phyloP scores from a whole-genome alignment of 2,329 filamentous ascomycete genomes.

The Rhynchosporium agropyri region DNA sequence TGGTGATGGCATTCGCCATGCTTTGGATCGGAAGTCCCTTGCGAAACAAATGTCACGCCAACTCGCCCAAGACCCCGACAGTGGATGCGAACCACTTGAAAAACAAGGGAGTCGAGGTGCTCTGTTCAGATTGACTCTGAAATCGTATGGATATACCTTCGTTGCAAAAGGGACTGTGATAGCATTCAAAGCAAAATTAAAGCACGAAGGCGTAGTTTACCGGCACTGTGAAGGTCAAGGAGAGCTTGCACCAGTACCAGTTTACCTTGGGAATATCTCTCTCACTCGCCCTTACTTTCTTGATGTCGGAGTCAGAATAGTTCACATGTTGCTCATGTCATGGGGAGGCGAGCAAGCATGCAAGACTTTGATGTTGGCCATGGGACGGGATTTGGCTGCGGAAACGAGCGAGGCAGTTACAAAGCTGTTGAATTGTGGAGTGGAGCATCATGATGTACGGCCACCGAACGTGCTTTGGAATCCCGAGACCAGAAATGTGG shows the following conservation, averaged over 20 bases:
- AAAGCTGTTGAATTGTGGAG: slow-evolving; percentile 26
- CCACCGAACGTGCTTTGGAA: slow-evolving; percentile 34
- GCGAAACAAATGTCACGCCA: slow-evolving; percentile 25
- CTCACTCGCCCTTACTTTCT: slow-evolving; percentile 37
- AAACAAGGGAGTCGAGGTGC: slow-evolving; percentile 44
- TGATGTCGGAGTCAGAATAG: slow-evolving; percentile 31
- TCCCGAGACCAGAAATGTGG: slow-evolving; percentile 28
- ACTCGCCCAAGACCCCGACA: slow-evolving; percentile 27
- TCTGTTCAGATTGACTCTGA: slow-evolving; percentile 48
- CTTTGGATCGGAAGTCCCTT: slow-evolving; percentile 27
- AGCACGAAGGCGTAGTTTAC: slow-evolving; percentile 46
- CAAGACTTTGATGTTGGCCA: slow-evolving; percentile 25
- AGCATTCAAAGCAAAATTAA: slow-evolving; percentile 42
- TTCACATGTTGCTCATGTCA: slow-evolving; percentile 34
- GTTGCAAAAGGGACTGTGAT: slow-evolving; percentile 47
- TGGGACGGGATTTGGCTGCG: slow-evolving; percentile 28
- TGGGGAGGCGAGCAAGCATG: slow-evolving; percentile 33
- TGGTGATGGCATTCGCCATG: slow-evolving; percentile 16
- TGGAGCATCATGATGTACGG: slow-evolving; percentile 32
- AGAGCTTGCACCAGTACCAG: slow-evolving; percentile 44
- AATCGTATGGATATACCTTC: slow-evolving; percentile 49
- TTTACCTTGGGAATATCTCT: slow-evolving; percentile 46
- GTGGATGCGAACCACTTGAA: slow-evolving; percentile 32
- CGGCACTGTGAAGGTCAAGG: slow-evolving; percentile 45
- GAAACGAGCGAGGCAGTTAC: slow-evolving; percentile 28